Conservation (phyloP, 1,284 basidiomycete species). For the Golubevia sp. region DNA sequence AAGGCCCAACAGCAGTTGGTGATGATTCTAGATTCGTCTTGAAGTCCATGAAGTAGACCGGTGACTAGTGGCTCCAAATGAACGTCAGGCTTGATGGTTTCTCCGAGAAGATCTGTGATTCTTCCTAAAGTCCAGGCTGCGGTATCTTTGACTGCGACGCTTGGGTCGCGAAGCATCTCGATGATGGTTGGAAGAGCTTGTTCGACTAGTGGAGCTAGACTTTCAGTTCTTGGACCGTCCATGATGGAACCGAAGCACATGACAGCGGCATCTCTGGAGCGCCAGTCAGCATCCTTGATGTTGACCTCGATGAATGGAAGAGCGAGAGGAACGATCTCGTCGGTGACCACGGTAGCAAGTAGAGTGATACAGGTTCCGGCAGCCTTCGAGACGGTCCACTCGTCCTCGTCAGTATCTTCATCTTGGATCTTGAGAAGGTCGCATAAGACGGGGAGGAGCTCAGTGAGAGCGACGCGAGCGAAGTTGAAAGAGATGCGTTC, state of each 20-base stretch:
- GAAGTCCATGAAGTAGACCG: constrained; percentile 80
- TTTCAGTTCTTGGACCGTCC: constrained; percentile 86
- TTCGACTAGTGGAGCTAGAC: constrained; percentile 86
- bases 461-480: constrained; percentile 88
- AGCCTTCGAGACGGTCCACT: constrained; percentile 98
- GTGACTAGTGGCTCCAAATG: constrained; percentile 83
- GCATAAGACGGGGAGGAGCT: constrained; percentile 90
- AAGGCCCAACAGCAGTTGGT: constrained; percentile 96
- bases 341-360: constrained; percentile 86
- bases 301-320: constrained; percentile 98
- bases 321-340: constrained; percentile 86
- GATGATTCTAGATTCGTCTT: constrained; percentile 82
- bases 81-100: constrained; percentile 84
- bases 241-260: constrained; percentile 99
- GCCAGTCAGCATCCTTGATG: constrained; percentile 90
- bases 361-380: constrained; percentile 90
- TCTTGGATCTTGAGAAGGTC: constrained; percentile 88
- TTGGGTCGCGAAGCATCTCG: constrained; percentile 88
- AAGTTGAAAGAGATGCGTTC: constrained; percentile 87
- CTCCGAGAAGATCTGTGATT: constrained; percentile 87
- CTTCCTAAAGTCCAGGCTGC: constrained; percentile 97
- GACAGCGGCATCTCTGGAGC: constrained; percentile 90
- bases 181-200: constrained; percentile 93
- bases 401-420: constrained; percentile 96
- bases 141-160: constrained; percentile 90